Evolutionary conservation across 2,329 filamentous ascomycete genomes (phyloP).

Genomic region (Cytospora piceicola): DNA sequence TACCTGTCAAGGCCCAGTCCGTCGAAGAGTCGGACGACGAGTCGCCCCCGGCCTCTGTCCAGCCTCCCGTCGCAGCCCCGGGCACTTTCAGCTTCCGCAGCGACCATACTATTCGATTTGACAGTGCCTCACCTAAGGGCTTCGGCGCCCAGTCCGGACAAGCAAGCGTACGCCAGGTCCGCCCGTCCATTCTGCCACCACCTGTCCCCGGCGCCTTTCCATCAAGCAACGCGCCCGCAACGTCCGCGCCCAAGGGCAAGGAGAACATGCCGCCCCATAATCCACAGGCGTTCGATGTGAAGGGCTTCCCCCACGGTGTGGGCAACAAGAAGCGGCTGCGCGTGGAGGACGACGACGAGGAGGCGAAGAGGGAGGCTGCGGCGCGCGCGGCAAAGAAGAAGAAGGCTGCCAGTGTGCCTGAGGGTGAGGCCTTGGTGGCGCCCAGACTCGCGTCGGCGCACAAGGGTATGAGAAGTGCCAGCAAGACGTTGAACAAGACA

Average conservation of each 20-base stretch:
- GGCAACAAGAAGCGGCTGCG: conserved; percentile 68
- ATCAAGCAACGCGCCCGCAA: conserved; percentile 35
- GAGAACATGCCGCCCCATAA: conserved; percentile 54
- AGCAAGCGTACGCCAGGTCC: conserved; percentile 63
- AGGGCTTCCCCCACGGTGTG: conserved; percentile 64
- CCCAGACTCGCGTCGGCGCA: conserved; percentile 45
- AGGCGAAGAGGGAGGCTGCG: conserved; percentile 51
- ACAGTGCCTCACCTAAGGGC: conserved; percentile 49
- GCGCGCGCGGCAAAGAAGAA: conserved; percentile 63
- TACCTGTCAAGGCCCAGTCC: conserved; percentile 33
- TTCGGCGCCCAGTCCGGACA: conserved; percentile 65
- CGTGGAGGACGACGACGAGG: conserved; percentile 60
- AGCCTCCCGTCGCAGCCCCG: conserved; percentile 45
- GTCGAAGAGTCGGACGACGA: background rate
- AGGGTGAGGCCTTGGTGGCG: conserved; percentile 57
- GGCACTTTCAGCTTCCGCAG: conserved; percentile 68
- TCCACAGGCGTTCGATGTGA: conserved; percentile 37
- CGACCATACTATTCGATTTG: conserved; percentile 66
- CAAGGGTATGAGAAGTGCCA: conserved; percentile 20
- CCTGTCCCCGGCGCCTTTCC: conserved; percentile 63
- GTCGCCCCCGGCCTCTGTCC: background rate
- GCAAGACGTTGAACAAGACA: conserved; percentile 24
- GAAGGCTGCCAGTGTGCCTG: conserved; percentile 52
- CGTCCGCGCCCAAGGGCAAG: conserved; percentile 51
- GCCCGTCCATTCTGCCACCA: conserved; percentile 51